Evolutionary conservation across 2,329 filamentous ascomycete species (phyloP).

Genomic region (Fusarium chaquense): DNA sequence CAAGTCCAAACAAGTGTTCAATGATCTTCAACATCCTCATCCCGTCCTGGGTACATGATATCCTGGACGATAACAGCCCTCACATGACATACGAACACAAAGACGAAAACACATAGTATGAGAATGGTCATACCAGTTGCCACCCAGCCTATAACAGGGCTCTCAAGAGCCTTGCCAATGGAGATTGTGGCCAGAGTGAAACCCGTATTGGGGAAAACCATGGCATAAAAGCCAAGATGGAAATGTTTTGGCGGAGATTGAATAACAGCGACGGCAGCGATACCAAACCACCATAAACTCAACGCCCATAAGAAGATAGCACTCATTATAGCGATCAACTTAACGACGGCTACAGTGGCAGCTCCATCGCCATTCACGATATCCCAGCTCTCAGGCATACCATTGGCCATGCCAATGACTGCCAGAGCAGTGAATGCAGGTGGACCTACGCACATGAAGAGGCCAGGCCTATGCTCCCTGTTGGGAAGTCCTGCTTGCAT

Average conservation of each 20-base stretch:
- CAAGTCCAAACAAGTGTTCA: constrained; percentile 29
- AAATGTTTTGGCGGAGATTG: constrained; percentile 61
- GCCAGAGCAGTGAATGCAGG: constrained; percentile 78
- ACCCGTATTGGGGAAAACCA: constrained; percentile 71
- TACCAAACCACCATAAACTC: constrained; percentile 67
- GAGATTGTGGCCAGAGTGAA: constrained; percentile 68
- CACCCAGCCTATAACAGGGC: constrained; percentile 59
- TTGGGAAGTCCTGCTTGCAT: constrained; percentile 73
- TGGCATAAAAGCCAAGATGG: constrained; percentile 72
- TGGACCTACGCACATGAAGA: constrained; percentile 81
- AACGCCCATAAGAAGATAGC: constrained; percentile 75
- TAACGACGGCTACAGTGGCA: constrained; percentile 57
- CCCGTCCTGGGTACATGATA: constrained; percentile 65
- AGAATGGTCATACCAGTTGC: constrained; percentile 64
- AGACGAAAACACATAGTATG: constrained; percentile 56
- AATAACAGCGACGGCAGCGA: constrained; percentile 51
- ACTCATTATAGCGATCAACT: constrained; percentile 59
- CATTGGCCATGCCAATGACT: constrained; percentile 72
- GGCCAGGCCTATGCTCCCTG: constrained; percentile 71
- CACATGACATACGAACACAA: constrained; percentile 57
- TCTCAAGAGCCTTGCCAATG: constrained; percentile 61
- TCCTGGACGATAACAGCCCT: constrained; percentile 62
- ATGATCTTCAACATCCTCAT: constrained; percentile 65
- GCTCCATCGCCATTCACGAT: constrained; percentile 54
- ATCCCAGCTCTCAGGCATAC: constrained; percentile 58